Evolutionary conservation across 208 protist species (phyloP).

Genomic region (Leishmania major): DNA sequence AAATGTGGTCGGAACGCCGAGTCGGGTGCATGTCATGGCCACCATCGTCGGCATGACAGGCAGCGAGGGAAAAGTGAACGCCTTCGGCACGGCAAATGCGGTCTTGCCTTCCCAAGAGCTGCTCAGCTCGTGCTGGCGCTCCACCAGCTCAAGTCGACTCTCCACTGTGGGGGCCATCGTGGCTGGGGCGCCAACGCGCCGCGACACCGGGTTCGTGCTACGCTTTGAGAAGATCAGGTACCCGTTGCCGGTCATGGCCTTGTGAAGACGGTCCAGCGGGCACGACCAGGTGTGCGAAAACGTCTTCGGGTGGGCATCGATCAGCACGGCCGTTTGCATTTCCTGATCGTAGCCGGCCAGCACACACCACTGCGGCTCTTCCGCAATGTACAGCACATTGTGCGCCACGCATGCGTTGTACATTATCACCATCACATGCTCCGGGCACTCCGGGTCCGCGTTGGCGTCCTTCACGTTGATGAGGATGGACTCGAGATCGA

Average conservation of each 20-base stretch:
- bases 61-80: conserved; percentile 64
- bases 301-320: conserved; percentile 86
- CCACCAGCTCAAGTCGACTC: conserved; percentile 59
- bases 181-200: conserved; percentile 58
- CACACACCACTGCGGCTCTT: conserved; percentile 83
- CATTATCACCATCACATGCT: conserved; percentile 89
- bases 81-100: conserved; percentile 25
- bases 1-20: conserved; percentile 68
- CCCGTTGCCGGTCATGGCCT: conserved; percentile 85
- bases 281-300: conserved; percentile 87
- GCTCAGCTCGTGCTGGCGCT: conserved; percentile 47
- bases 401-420: conserved; percentile 90
- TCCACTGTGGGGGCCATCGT: conserved; percentile 65
- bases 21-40: conserved; percentile 65
- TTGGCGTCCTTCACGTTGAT: conserved; percentile 78
- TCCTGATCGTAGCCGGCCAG: conserved; percentile 88
- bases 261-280: conserved; percentile 85
- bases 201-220: conserved; percentile 12
- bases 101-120: conserved; percentile 18
- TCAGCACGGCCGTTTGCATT: conserved; percentile 78
- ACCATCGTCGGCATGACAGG: conserved; percentile 83
- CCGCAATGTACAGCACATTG: conserved; percentile 83
- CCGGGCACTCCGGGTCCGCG: conserved; percentile 65
- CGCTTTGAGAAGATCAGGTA: conserved; percentile 87
- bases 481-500: conserved; percentile 86